Evolutionary conservation across 2,329 filamentous ascomycete species (phyloP), one percentile per base, ranked within the genome.

Genomic region (Cephalotrichum gorgonifer): DNA sequence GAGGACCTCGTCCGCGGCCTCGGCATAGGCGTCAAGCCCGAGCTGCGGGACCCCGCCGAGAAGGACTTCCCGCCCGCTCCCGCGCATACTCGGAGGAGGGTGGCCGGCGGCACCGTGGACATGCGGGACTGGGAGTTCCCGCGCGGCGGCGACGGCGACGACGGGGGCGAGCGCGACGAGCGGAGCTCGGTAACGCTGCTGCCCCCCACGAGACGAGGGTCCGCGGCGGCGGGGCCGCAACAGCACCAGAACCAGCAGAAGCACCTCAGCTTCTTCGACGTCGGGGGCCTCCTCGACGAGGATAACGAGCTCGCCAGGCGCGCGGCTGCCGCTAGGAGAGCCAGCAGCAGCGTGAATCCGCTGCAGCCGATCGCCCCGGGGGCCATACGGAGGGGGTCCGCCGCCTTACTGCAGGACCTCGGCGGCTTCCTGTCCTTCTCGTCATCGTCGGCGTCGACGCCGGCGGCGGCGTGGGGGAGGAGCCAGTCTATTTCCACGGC

Each of bases 1-100:
- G 89, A 94, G 60, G 88, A 97, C 61, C 76, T 97, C 1, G 88
- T 94, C 4, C 75, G 85, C 46, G 86, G 83, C 52, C 59, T 95
- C 3, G 90, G 91, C 7, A 79, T 91, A 35, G 78, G 85, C 12
- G 74, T 81, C 3, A 70, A 76, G 35, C 72, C 71, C 2, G 52
- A 58, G 20, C 55, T 55, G 3, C 53, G 41, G 55, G 22, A 48
- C 45, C 35, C 35, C 25, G 58, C 58, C 31, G 57, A 56, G 41
- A 55, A 61, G 2, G 62, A 61, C 23, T 64, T 63, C 48, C 58
- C 62, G 3, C 57, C 66, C 3, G 67, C 71, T 4, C 66, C 69
- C 2, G 49, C 69, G 23, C 57, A 57, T 35, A 58, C 55, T 12
- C 55, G 56, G 14, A 14, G 14, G 8, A 23, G 52, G 20, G 54